These are phyloP conservation scores for Aaosphaeria pasadenensis DNA, from an alignment of 2,329 filamentous ascomycete species.

Conservation along the genomic window DNA sequence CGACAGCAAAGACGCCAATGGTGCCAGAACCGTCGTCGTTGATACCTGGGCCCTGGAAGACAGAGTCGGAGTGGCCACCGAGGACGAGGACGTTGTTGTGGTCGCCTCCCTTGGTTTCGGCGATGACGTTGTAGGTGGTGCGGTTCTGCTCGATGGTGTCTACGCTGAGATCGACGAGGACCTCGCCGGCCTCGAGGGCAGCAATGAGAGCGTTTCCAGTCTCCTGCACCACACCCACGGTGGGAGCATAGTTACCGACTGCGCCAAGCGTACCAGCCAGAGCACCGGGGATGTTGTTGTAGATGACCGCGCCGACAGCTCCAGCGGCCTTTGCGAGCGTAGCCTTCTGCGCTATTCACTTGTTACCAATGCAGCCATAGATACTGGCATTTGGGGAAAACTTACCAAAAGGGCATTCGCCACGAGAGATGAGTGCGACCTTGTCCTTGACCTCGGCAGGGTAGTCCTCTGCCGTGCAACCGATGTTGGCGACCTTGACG, in stretches of 20 bases:
- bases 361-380: background rate
- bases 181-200: conserved; percentile 47
- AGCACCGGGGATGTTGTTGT: conserved; percentile 63
- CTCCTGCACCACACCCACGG: conserved; percentile 62
- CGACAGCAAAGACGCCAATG: conserved; percentile 37
- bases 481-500: conserved; percentile 59
- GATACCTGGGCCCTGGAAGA: conserved; percentile 42
- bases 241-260: conserved; percentile 56
- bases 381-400: background rate
- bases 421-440: conserved; percentile 67
- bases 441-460: conserved; percentile 56
- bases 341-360: conserved; percentile 55
- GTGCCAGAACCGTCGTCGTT: conserved; percentile 43
- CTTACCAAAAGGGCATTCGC: conserved; percentile 63
- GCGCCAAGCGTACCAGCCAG: conserved; percentile 66
- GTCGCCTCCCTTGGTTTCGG: conserved; percentile 40
- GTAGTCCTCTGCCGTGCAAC: conserved; percentile 62
- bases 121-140: conserved; percentile 42
- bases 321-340: conserved; percentile 63
- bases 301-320: conserved; percentile 66
- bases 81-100: conserved; percentile 40
- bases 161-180: conserved; percentile 35
- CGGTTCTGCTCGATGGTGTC: conserved; percentile 45
- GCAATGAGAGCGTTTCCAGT: conserved; percentile 57
- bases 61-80: conserved; percentile 40